phyloP scores from a whole-genome alignment of 169 alveolate genomes.

The Theileria annulata region DNA sequence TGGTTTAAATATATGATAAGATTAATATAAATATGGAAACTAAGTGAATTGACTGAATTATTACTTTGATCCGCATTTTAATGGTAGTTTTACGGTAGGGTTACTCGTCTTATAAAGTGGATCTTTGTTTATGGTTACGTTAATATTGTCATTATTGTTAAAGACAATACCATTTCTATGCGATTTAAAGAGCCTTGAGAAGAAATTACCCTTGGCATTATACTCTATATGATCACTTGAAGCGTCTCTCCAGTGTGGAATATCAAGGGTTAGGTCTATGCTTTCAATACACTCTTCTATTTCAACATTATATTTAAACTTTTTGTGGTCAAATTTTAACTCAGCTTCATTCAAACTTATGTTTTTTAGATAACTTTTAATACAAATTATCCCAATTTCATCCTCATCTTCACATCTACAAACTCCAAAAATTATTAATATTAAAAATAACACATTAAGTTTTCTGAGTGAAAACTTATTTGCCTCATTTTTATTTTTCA shows the following conservation, averaged over 20 bases:
- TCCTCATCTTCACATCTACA: background rate
- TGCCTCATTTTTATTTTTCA: background rate
- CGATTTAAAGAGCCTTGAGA: background rate
- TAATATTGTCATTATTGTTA: constrained; percentile 10
- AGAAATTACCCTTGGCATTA: background rate
- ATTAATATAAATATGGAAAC: background rate
- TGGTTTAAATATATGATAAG: background rate
- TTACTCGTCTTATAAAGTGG: constrained; percentile 9
- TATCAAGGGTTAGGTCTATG: constrained; percentile 22
- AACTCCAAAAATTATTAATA: background rate
- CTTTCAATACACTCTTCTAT: constrained; percentile 18
- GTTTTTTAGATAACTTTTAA: constrained; percentile 9
- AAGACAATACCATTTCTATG: background rate
- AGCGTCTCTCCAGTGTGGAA: constrained; percentile 41
- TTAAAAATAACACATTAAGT: background rate
- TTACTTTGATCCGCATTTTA: constrained; percentile 54
- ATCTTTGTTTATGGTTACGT: constrained; percentile 25
- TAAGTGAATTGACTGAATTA: background rate
- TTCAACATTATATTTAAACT: constrained; percentile 25
- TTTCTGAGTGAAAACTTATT: background rate
- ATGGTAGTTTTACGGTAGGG: constrained; percentile 15
- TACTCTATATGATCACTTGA: background rate
- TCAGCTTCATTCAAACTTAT: constrained; percentile 28
- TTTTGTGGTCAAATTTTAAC: constrained; percentile 19
- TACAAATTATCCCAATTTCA: background rate